phyloP scores from a whole-genome alignment of 2,329 filamentous ascomycete species.

The Cladosporium oxysporum region DNA sequence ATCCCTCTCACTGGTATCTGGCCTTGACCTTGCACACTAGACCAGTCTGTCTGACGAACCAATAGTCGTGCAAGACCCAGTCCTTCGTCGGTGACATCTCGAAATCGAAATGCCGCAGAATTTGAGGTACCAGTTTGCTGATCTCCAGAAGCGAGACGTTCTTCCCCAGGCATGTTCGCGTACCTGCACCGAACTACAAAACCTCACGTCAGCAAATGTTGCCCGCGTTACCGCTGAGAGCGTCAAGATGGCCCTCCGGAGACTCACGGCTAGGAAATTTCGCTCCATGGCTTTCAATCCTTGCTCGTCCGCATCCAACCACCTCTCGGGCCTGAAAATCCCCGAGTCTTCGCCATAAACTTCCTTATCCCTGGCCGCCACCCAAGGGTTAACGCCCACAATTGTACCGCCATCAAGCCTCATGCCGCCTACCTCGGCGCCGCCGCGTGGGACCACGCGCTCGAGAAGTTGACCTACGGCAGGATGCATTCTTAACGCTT shows the following conservation, averaged over 20 bases:
- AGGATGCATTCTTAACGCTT: constrained; percentile 31
- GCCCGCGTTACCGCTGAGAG: background rate
- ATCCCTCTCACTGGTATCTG: constrained; percentile 16
- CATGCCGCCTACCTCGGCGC: constrained; percentile 21
- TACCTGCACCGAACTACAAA: constrained; percentile 37
- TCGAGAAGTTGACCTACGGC: constrained; percentile 49
- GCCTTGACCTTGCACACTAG: constrained; percentile 29
- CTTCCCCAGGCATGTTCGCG: constrained; percentile 38
- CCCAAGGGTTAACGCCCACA: constrained; percentile 49
- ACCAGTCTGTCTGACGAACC: constrained; percentile 30
- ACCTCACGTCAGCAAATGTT: background rate
- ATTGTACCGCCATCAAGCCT: constrained; percentile 43
- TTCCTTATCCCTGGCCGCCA: constrained; percentile 42
- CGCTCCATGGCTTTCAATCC: constrained; percentile 23
- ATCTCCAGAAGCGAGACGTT: constrained; percentile 37
- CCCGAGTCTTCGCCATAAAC: constrained; percentile 41
- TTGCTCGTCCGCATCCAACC: constrained; percentile 39
- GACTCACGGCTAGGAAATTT: constrained; percentile 21
- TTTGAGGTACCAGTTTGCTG: constrained; percentile 34
- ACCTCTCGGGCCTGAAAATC: constrained; percentile 47
- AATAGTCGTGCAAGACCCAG: constrained; percentile 27
- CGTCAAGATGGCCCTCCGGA: background rate
- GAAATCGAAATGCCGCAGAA: constrained; percentile 30
- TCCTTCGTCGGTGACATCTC: constrained; percentile 29
- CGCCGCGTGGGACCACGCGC: constrained; percentile 41